These are phyloP conservation scores for Globisporangium spiculum DNA, from an alignment of 352 stramenopile species.

Conservation along the genomic window DNA sequence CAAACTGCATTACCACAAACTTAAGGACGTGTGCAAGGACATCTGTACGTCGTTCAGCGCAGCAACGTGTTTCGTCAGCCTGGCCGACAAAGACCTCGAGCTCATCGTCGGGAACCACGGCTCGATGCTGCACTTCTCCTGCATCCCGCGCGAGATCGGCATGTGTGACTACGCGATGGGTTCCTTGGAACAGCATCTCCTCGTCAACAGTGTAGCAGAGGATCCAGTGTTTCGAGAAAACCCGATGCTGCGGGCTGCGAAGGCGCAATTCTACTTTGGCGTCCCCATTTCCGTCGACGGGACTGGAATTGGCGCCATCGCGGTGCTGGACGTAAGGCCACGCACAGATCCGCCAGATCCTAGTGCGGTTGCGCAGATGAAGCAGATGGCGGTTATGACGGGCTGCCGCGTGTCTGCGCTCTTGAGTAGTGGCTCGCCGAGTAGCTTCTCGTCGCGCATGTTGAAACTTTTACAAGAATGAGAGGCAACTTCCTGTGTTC, in stretches of 20 bases:
- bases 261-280: constrained; percentile 26
- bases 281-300: constrained; percentile 14
- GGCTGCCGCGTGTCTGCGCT: constrained; percentile 13
- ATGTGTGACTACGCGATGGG: constrained; percentile 29
- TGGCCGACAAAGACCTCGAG: constrained; percentile 20
- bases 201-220: constrained; percentile 8
- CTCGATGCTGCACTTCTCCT: constrained; percentile 27
- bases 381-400: constrained; percentile 8
- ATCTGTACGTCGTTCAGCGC: constrained; percentile 9
- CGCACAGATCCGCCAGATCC: constrained; percentile 1
- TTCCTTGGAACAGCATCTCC: constrained; percentile 12
- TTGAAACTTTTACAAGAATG: constrained; percentile 7
- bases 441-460: neutral
- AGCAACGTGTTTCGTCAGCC: constrained; percentile 20
- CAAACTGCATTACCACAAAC: constrained; percentile 26
- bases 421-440: neutral
- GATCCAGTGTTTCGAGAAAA: constrained; percentile 23
- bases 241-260: constrained; percentile 20
- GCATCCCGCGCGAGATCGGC: constrained; percentile 26
- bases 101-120: constrained; percentile 25
- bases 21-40: constrained; percentile 15
- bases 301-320: constrained; percentile 23
- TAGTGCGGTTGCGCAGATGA: neutral
- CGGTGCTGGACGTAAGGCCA: constrained; percentile 17
- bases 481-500: too few species aligned